A percentile compares a stretch with the other conserved stretches of the same genome.
Conservation (phyloP, 2,329 filamentous ascomycete genomes). For the Claviceps spartinae region DNA sequence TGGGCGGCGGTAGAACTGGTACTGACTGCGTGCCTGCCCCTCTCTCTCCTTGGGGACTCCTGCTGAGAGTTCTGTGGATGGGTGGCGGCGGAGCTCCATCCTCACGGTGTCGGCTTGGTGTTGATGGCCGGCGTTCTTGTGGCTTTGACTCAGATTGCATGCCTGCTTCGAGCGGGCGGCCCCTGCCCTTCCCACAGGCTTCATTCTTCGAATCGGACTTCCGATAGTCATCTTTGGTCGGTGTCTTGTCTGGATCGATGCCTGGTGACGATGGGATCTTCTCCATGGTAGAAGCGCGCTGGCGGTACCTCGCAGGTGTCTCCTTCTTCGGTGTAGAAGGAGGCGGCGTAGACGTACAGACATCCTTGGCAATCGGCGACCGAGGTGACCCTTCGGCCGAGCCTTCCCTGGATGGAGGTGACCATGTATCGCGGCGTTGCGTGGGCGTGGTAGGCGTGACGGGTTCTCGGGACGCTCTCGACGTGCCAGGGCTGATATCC, state of each 20-base stretch:
- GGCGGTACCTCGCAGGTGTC: conserved; percentile 14
- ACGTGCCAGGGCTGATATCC: conserved; percentile 16
- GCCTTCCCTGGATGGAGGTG: conserved; percentile 8
- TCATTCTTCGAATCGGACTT: conserved; percentile 3
- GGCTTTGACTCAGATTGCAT: conserved; percentile 23
- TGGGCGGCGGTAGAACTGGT: conserved; percentile 11
- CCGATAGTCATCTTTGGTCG: conserved; percentile 16
- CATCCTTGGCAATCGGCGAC: conserved; percentile 9
- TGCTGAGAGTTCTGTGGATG: conserved; percentile 33
- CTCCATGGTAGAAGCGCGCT: conserved; percentile 4
- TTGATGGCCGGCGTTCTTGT: conserved; percentile 10
- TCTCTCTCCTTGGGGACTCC: conserved; percentile 17
- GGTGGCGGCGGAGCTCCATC: conserved; percentile 44
- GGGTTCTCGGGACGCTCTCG: conserved; percentile 16
- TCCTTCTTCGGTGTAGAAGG: conserved; percentile 12
- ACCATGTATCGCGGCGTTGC: conserved; percentile 19
- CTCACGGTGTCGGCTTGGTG: conserved; percentile 27
- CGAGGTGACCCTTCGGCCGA: conserved; percentile 13
- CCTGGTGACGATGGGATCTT: not conserved
- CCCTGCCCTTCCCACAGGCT: conserved; percentile 14
- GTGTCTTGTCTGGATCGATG: conserved; percentile 5
- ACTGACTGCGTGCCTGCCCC: conserved; percentile 4
- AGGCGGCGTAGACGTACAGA: conserved; percentile 4
- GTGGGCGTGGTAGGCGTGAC: conserved; percentile 9
- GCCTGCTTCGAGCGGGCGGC: conserved; percentile 21